Conservation (phyloP, 2,329 filamentous ascomycete genomes). For the Fusarium tricinctum region DNA sequence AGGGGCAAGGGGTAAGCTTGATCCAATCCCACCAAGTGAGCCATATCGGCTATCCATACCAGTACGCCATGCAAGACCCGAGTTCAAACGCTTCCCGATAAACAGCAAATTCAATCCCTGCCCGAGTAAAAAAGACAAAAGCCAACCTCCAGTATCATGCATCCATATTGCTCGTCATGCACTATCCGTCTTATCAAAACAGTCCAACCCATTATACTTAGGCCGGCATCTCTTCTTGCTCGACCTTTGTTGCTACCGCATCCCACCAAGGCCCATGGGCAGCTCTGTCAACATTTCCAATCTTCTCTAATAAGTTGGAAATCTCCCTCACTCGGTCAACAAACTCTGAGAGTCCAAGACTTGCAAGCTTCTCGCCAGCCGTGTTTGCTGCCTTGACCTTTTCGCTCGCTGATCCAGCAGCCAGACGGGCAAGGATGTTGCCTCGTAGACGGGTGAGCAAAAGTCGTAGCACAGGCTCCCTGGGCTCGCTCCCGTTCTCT, state of each 20-base stretch:
- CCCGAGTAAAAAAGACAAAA: constrained; percentile 22
- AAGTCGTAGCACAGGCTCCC: constrained; percentile 73
- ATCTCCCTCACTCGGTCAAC: constrained; percentile 77
- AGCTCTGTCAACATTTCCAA: constrained; percentile 76
- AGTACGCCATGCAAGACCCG: constrained; percentile 40
- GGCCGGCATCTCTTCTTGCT: constrained; percentile 56
- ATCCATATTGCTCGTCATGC: constrained; percentile 41
- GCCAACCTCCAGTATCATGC: constrained; percentile 37
- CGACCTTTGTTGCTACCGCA: constrained; percentile 70
- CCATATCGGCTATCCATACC: constrained; percentile 32
- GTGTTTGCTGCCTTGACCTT: constrained; percentile 77
- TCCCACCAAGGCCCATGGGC: constrained; percentile 81
- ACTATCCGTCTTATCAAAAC: constrained; percentile 21
- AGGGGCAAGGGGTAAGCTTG: constrained; percentile 10
- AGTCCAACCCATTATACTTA: constrained; percentile 24
- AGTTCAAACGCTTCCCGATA: constrained; percentile 36
- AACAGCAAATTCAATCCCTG: constrained; percentile 19
- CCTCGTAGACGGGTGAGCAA: constrained; percentile 76
- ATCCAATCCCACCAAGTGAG: constrained; percentile 19
- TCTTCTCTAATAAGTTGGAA: constrained; percentile 74
- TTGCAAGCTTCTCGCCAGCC: constrained; percentile 77
- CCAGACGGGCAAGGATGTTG: constrained; percentile 75
- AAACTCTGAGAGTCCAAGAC: constrained; percentile 80
- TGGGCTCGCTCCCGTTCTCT: constrained; percentile 58
- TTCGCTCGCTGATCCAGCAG: constrained; percentile 76